These are phyloP conservation scores for Aspergillus bridgeri DNA, from an alignment of 495 filamentous ascomycete species.

Conservation along the genomic window DNA sequence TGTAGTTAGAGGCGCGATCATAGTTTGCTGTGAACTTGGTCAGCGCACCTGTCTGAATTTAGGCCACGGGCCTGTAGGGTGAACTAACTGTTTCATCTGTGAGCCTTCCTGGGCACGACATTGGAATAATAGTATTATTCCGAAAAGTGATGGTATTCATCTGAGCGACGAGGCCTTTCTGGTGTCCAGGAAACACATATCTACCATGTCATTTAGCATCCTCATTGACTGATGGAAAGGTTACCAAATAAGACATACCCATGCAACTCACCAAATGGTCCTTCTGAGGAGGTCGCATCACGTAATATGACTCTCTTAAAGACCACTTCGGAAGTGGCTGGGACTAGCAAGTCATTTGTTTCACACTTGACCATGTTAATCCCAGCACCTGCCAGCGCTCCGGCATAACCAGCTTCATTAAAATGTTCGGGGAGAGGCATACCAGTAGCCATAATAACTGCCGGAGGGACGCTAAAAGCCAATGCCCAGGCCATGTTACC, in stretches of 20 bases:
- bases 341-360: conserved; percentile 29
- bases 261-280: conserved; percentile 29
- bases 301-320: conserved; percentile 29
- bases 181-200: conserved; percentile 21
- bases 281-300: conserved; percentile 23
- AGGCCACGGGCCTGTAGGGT: too few species aligned
- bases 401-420: conserved; percentile 29
- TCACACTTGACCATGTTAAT: conserved; percentile 36
- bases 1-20: conserved; percentile 18
- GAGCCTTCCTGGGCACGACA: conserved; percentile 20
- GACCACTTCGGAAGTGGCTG: conserved; percentile 31
- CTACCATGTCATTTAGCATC: too few species aligned
- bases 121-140: conserved; percentile 25
- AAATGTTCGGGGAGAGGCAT: conserved; percentile 30
- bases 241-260: conserved; percentile 10
- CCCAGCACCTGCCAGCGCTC: conserved; percentile 22
- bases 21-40: conserved; percentile 15
- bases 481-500: conserved; percentile 30
- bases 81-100: conserved; percentile 22
- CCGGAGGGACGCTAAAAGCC: conserved; percentile 30
- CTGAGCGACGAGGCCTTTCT: conserved; percentile 18
- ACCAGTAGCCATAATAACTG: conserved; percentile 27
- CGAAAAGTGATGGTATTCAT: conserved; percentile 31
- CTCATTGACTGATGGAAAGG: too few species aligned
- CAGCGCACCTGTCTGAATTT: too few species aligned